Evolutionary conservation across 495 filamentous ascomycete genomes (phyloP).

Genomic region (Aspergillus carlsbadensis): DNA sequence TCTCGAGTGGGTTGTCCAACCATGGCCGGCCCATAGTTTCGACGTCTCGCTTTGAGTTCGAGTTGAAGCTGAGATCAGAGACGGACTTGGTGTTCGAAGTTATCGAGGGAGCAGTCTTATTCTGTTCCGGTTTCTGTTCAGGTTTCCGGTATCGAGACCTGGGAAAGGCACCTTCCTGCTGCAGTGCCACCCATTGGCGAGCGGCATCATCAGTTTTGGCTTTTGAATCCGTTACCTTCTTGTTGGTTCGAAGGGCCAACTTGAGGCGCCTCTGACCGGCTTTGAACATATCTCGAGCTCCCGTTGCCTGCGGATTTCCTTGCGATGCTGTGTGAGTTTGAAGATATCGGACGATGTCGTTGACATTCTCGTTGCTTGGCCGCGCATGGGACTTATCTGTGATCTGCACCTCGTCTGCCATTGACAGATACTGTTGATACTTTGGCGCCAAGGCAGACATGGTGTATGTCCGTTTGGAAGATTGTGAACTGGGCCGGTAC

Average conservation of each 20-base stretch:
- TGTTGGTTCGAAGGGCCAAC: slow-evolving; percentile 38
- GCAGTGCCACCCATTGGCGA: slow-evolving; percentile 35
- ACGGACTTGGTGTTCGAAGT: slow-evolving; percentile 12
- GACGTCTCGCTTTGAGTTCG: slow-evolving; percentile 38
- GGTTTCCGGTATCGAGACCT: slow-evolving; percentile 7
- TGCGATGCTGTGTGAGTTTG: slow-evolving; percentile 28
- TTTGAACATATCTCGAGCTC: slow-evolving; percentile 32
- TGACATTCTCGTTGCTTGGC: slow-evolving; percentile 32
- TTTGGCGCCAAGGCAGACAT: slow-evolving; percentile 30
- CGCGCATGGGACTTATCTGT: slow-evolving; percentile 26
- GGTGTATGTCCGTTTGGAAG: slow-evolving; percentile 28
- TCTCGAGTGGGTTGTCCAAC: slow-evolving; percentile 32
- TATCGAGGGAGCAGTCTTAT: slow-evolving; percentile 16
- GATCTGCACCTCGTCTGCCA: slow-evolving; percentile 12
- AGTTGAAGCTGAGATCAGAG: slow-evolving; percentile 22
- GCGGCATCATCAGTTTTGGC: slow-evolving; percentile 30
- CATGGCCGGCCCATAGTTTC: slow-evolving; percentile 44
- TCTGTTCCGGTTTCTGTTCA: slow-evolving; percentile 12
- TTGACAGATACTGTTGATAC: slow-evolving; percentile 13
- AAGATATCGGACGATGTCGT: slow-evolving; percentile 41
- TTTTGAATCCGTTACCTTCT: slow-evolving; percentile 27
- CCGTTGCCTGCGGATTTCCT: slow-evolving; percentile 11
- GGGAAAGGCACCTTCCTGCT: slow-evolving; percentile 38
- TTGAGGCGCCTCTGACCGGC: slow-evolving; percentile 43
- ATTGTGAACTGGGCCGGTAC: slow-evolving; percentile 32